Percentiles rank a stretch among this genome's conserved stretches.
These are phyloP conservation scores for Penicillium canariense DNA, from an alignment of 495 filamentous ascomycete genomes.

Conservation along the genomic window DNA sequence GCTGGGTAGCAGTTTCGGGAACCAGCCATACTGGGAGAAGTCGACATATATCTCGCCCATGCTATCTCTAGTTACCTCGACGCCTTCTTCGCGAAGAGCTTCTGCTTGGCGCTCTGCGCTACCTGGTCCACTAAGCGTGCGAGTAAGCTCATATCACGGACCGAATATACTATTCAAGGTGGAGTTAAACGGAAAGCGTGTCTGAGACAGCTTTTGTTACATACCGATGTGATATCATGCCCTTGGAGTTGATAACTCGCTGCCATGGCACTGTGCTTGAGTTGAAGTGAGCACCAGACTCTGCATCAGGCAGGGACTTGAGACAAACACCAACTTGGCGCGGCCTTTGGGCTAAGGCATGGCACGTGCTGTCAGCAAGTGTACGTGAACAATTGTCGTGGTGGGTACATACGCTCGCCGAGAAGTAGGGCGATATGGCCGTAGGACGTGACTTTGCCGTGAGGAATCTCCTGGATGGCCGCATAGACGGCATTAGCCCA, in stretches of 20 bases:
- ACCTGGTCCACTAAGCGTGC: conserved; percentile 56
- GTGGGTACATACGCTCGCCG: conserved; percentile 61
- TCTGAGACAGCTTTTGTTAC: conserved; percentile 20
- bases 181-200: too few species aligned
- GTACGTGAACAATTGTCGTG: too few species aligned
- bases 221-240: conserved; percentile 79
- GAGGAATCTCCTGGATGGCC: conserved; percentile 80
- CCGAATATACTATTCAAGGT: not conserved
- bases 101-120: conserved; percentile 68
- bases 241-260: conserved; percentile 83
- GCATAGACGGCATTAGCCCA: conserved; percentile 83
- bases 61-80: conserved; percentile 59
- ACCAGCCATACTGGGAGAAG: conserved; percentile 71
- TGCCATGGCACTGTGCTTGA: conserved; percentile 88
- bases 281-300: conserved; percentile 54
- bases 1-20: conserved; percentile 53
- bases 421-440: conserved; percentile 82
- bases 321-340: conserved; percentile 87
- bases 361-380: not conserved
- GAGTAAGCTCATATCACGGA: not conserved
- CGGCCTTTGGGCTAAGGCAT: conserved; percentile 57
- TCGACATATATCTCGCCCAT: conserved; percentile 71
- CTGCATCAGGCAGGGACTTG: conserved; percentile 68
- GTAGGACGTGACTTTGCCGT: conserved; percentile 81
- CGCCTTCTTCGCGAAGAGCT: conserved; percentile 64